Conservation (phyloP, 805 yeast species). For the Suhomyces prunicola region DNA sequence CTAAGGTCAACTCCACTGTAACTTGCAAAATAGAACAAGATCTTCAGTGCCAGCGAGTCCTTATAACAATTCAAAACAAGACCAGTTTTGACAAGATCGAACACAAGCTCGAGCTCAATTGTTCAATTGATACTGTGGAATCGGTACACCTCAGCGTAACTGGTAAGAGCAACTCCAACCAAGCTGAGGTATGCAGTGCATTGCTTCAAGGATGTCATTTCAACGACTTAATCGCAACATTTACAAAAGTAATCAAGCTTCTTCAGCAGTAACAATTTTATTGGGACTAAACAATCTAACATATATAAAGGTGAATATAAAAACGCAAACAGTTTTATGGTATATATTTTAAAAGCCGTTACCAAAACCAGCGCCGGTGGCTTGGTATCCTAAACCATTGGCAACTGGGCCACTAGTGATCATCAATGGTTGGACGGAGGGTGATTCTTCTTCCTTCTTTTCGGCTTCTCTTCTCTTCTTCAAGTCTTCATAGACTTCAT, state of each 20-base stretch:
- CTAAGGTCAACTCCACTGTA: conserved; percentile 2
- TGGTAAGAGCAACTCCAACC: background rate
- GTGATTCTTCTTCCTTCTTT: conserved; percentile 41
- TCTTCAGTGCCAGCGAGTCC: conserved; percentile 24
- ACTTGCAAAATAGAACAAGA: conserved; percentile 20
- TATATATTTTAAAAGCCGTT: conserved; percentile 34
- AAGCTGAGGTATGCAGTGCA: conserved; percentile 11
- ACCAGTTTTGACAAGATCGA: background rate
- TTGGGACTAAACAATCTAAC: conserved; percentile 4
- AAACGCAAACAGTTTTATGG: background rate
- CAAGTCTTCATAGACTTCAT: conserved; percentile 66
- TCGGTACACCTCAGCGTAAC: conserved; percentile 6
- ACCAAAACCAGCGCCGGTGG: conserved; percentile 73
- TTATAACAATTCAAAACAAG: conserved; percentile 6
- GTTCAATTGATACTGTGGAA: conserved; percentile 19
- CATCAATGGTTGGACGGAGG: conserved; percentile 65
- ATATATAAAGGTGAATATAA: conserved; percentile 1
- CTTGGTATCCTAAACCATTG: conserved; percentile 58
- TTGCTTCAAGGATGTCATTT: conserved; percentile 14
- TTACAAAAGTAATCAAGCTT: conserved; percentile 10
- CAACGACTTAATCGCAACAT: conserved; percentile 14
- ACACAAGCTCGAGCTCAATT: conserved; percentile 18
- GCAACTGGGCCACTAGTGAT: conserved; percentile 70
- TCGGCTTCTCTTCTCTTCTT: conserved; percentile 65
- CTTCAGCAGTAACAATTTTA: background rate